Percentiles rank a stretch among this genome's conserved stretches.
Conservation (phyloP, 176 grass and related monocot species). For the Zizania latifolia region DNA sequence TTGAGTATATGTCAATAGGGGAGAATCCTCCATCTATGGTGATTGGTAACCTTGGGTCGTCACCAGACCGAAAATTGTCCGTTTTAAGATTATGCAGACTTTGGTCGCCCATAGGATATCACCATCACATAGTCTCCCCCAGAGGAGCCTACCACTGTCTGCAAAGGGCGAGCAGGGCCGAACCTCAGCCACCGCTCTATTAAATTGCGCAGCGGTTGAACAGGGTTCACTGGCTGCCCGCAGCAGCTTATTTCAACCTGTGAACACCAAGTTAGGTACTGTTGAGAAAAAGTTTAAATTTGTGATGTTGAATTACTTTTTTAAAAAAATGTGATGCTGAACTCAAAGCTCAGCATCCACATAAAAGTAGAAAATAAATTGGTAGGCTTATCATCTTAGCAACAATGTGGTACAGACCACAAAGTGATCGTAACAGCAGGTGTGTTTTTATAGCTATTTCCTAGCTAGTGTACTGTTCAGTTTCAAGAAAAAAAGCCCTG, state of each 20-base stretch:
- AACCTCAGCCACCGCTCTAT: conserved; percentile 55
- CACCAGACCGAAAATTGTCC: background rate
- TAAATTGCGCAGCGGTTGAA: conserved; percentile 47
- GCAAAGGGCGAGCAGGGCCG: conserved; percentile 32
- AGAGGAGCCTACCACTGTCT: conserved; percentile 47
- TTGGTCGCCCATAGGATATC: conserved; percentile 51
- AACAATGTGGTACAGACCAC: background rate
- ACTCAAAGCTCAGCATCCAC: background rate
- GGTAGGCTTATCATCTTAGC: background rate
- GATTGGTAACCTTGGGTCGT: background rate
- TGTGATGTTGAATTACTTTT: no score
- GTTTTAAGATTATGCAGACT: background rate
- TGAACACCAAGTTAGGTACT: background rate
- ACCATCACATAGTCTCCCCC: conserved; percentile 75
- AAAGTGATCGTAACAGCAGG: background rate
- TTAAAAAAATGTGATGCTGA: no score
- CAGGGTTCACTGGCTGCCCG: conserved; percentile 50
- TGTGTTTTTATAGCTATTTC: background rate
- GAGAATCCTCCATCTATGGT: background rate
- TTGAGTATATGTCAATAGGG: background rate
- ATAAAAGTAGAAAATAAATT: background rate
- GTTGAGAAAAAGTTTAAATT: conserved; percentile 18
- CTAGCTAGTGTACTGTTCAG: background rate
- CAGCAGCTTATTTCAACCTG: conserved; percentile 80
- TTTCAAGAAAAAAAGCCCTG: no score